Evolutionary conservation across 2,329 filamentous ascomycete species (phyloP), one percentile per base, ranked within the genome.

Genomic region (Penicillium sp.): DNA sequence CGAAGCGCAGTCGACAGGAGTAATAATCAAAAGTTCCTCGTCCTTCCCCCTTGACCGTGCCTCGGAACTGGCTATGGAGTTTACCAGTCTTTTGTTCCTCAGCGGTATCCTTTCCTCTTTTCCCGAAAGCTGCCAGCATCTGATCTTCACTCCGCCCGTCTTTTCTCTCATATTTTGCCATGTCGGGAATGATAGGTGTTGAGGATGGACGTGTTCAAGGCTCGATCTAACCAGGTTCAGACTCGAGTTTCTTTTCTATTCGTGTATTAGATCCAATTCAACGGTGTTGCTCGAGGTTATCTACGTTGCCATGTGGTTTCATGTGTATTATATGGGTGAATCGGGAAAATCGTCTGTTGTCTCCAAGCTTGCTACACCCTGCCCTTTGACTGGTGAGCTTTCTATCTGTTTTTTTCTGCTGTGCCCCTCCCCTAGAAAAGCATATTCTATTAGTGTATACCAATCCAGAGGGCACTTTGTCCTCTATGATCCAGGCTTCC

Each of bases 1-100:
- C 83, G 3, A 93, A 93, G 70, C 76, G 87, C 51, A 83, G 85
- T 51, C 78, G 87, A 48, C 85, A 86, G 45, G 87, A 90, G 54
- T 79, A 69, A 39, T 6, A 4, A 13, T 23, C 21, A 11, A 4
- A 5, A n/a, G n/a, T n/a, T 13, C 13, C 6, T n/a, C 14, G n/a
- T 16, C 20, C 17, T 8, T 29, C 25, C 15, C 25, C 20, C 20
- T 41, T 37, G 25, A 37, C 11, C 15, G 31, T 43, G 19, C 11
- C 39, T 28, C 21, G 27, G 18, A 33, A 35, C 41, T 48, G 44
- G 44, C 33, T 43, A 35, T 36, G 32, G 35, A 36, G 35, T 39
- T 26, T 39, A 39, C 38, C 36, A 32, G 33, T 33, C 13, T 18
- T 28, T 11, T 9, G 14, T 7, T 23, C 25, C 11, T 31, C 20